phyloP scores from a whole-genome alignment of 805 yeast genomes.

The Wickerhamomyces alni region DNA sequence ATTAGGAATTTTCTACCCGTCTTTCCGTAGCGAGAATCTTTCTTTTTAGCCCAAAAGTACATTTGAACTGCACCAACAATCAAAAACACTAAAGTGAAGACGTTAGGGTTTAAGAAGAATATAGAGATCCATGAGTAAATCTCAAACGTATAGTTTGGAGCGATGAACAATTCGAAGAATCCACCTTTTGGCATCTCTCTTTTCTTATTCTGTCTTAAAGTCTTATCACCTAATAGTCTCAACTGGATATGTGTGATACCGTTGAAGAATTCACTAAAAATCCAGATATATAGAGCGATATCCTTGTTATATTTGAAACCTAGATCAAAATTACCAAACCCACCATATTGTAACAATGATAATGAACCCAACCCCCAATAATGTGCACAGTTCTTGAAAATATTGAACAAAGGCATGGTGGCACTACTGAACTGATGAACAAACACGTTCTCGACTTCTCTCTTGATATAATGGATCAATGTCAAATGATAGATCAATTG shows the following conservation, averaged over 20 bases:
- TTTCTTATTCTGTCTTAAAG: conserved; percentile 27
- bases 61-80: conserved; percentile 72
- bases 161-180: conserved; percentile 73
- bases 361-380: conserved; percentile 90
- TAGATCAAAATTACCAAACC: conserved; percentile 55
- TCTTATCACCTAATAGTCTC: conserved; percentile 37
- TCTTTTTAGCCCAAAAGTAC: conserved; percentile 89
- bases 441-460: conserved; percentile 82
- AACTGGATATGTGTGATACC: conserved; percentile 65
- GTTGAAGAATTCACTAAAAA: conserved; percentile 65
- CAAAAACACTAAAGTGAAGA: conserved; percentile 69
- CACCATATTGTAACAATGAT: conserved; percentile 41
- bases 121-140: conserved; percentile 66
- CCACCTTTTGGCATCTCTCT: conserved; percentile 62
- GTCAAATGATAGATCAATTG: conserved; percentile 38
- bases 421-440: conserved; percentile 82
- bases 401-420: conserved; percentile 87
- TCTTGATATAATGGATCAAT: conserved; percentile 72
- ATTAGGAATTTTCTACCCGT: conserved; percentile 64
- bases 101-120: conserved; percentile 67
- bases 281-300: conserved; percentile 15
- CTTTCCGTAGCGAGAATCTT: conserved; percentile 75
- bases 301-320: conserved; percentile 45
- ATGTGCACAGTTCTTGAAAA: conserved; percentile 85
- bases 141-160: conserved; percentile 94